Percentiles rank a stretch among this genome's conserved stretches.
Conservation (phyloP, 768 basidiomycete species). For the Steccherinum ochraceum region DNA sequence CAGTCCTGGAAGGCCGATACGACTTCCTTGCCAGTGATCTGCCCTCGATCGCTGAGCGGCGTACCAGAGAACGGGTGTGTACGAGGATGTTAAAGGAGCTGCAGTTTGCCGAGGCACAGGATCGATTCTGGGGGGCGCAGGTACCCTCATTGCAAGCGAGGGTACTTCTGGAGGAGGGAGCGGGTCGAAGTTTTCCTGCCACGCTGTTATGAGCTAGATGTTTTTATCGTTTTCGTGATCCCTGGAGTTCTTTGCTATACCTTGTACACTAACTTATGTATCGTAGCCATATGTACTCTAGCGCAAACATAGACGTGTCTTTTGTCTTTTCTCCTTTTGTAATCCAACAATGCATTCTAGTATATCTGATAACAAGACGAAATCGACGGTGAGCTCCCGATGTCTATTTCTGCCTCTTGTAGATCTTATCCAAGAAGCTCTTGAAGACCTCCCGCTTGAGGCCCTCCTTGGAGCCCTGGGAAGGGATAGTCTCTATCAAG, state of each 20-base stretch:
- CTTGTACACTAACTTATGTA: no score
- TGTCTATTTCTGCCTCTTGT: constrained; percentile 45
- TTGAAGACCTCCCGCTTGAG: constrained; percentile 68
- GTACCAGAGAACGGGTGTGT: neutral
- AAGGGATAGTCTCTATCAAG: constrained; percentile 71
- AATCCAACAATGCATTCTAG: no score
- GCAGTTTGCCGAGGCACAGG: neutral
- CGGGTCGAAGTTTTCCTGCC: no score
- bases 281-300: no score
- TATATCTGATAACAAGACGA: no score
- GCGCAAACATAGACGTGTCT: no score
- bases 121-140: neutral
- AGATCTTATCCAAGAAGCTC: constrained; percentile 86
- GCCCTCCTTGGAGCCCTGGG: constrained; percentile 31
- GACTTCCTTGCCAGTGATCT: neutral
- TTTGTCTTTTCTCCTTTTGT: no score
- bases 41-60: neutral
- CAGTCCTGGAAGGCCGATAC: neutral
- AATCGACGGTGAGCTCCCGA: no score
- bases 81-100: neutral
- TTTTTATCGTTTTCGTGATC: no score
- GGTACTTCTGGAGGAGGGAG: no score
- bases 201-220: no score
- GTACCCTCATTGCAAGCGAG: neutral
- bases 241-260: no score